phyloP scores from a whole-genome alignment of 495 filamentous ascomycete species.

The Xylaria nigripes region DNA sequence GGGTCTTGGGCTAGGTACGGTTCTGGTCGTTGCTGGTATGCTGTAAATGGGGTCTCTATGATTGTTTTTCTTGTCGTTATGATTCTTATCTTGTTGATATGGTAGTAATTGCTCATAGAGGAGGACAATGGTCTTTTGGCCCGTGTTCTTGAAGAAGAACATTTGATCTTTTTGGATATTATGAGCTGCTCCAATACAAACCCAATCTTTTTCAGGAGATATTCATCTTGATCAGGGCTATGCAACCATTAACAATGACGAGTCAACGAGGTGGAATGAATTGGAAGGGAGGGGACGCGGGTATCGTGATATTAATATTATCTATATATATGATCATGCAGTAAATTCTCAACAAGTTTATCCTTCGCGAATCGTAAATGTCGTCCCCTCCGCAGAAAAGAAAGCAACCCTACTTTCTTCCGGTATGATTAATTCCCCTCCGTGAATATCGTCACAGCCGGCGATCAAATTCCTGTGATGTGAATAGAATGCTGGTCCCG shows the following conservation, averaged over 20 bases:
- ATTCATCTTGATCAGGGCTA: neutral
- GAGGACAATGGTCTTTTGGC: too few relatives aligned
- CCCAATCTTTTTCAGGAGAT: too few relatives aligned
- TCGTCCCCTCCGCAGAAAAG: neutral
- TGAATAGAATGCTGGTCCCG: slow-evolving; percentile 2
- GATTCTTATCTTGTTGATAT: too few relatives aligned
- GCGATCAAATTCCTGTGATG: neutral
- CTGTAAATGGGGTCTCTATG: slow-evolving; percentile 18
- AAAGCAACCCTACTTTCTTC: neutral
- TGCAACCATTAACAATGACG: neutral
- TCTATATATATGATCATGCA: neutral
- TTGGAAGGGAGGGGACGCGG: neutral
- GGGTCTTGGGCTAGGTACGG: slow-evolving; percentile 31
- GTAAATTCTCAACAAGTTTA: neutral
- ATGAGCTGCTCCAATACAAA: too few relatives aligned
- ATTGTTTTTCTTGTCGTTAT: neutral
- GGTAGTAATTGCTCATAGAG: too few relatives aligned
- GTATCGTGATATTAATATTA: neutral
- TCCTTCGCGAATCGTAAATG: neutral
- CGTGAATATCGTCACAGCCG: neutral
- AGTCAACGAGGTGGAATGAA: neutral
- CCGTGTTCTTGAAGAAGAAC: too few relatives aligned
- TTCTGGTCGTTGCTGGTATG: slow-evolving; percentile 33
- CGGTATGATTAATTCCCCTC: neutral
- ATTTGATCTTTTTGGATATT: too few relatives aligned